A percentile compares a stretch with the other conserved stretches of the same genome.
These are phyloP conservation scores for Vanrija pseudolonga DNA, from an alignment of 1,284 basidiomycete species.

Conservation along the genomic window DNA sequence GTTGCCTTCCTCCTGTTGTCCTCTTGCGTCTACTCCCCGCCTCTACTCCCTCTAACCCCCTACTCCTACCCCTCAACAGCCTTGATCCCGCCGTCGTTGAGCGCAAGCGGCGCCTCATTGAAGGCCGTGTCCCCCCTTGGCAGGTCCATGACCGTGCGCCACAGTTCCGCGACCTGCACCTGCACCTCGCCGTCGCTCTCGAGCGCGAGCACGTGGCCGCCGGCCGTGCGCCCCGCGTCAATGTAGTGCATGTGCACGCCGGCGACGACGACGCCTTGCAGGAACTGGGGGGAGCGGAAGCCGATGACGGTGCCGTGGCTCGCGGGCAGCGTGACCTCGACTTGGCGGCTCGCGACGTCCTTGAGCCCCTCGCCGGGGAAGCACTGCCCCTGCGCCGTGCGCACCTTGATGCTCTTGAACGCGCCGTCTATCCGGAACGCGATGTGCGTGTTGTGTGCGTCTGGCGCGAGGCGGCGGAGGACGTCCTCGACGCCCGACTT, in stretches of 20 bases:
- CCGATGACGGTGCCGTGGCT: slow-evolving; percentile 10
- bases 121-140: slow-evolving; percentile 7
- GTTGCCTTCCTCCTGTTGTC: too few species aligned
- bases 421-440: slow-evolving; percentile 15
- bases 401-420: slow-evolving; percentile 9
- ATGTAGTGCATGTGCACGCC: slow-evolving; percentile 21
- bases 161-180: slow-evolving; percentile 5
- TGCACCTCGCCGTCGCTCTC: slow-evolving; percentile 16
- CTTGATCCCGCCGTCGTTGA: slow-evolving; percentile 11
- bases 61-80: slow-evolving; percentile 9
- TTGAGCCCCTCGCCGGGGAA: slow-evolving; percentile 7
- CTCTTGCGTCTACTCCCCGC: too few species aligned
- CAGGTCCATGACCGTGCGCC: slow-evolving; percentile 9
- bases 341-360: slow-evolving; percentile 10
- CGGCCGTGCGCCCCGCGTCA: slow-evolving; percentile 4
- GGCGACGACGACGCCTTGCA: slow-evolving; percentile 13
- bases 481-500: slow-evolving; percentile 9
- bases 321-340: slow-evolving; percentile 1
- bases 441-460: slow-evolving; percentile 9
- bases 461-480: slow-evolving; percentile 1
- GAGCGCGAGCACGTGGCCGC: slow-evolving; percentile 16
- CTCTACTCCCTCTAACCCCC: too few species aligned
- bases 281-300: slow-evolving; percentile 12
- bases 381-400: slow-evolving; percentile 16
- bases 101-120: slow-evolving; percentile 7